Evolutionary conservation across 768 basidiomycete species (phyloP).

Genomic region (Leccinum variicolor): DNA sequence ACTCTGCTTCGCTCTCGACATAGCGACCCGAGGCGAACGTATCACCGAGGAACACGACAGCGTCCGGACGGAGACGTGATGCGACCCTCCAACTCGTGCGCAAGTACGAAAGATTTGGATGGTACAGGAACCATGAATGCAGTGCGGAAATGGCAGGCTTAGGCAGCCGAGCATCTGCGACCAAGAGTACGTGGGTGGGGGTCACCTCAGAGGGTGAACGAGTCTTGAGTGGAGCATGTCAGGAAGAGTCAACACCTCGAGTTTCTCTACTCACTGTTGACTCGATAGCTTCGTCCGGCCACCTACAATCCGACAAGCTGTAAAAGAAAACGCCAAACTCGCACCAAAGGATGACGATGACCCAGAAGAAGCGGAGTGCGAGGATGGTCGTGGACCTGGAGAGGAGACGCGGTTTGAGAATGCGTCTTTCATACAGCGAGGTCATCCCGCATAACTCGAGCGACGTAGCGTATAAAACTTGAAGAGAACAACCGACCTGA

Average conservation of each 20-base stretch:
- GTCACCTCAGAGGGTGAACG: constrained; percentile 10
- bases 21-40: constrained; percentile 66
- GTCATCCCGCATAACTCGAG: constrained; percentile 28
- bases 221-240: constrained; percentile 10
- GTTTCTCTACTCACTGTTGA: constrained; percentile 25
- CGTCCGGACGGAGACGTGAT: constrained; percentile 53
- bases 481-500: background rate
- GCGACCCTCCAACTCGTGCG: constrained; percentile 70
- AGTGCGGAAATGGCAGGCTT: constrained; percentile 30
- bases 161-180: constrained; percentile 67
- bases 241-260: background rate
- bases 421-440: constrained; percentile 28
- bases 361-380: constrained; percentile 49
- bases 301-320: constrained; percentile 55
- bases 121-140: constrained; percentile 42
- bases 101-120: constrained; percentile 53
- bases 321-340: constrained; percentile 60
- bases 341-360: constrained; percentile 59
- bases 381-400: constrained; percentile 36
- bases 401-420: constrained; percentile 20
- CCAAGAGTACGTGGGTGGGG: constrained; percentile 58
- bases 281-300: constrained; percentile 45
- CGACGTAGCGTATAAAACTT: background rate
- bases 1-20: constrained; percentile 48
- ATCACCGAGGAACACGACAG: constrained; percentile 75